Conservation (phyloP, 768 basidiomycete species). For the Lactarius pseudohatsudake region DNA sequence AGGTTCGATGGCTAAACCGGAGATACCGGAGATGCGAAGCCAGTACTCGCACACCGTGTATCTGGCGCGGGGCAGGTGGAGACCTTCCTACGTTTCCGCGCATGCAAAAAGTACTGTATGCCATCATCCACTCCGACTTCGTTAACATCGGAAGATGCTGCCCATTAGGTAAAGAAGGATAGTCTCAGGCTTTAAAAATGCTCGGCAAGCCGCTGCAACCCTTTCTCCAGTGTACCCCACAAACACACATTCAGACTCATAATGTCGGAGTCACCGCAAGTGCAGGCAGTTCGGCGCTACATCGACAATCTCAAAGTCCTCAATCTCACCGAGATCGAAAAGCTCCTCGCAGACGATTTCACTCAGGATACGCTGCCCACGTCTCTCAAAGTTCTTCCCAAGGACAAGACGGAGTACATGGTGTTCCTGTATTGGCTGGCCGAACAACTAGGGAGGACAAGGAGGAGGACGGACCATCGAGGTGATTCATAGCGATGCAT, state of each 20-base stretch:
- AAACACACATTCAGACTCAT: not conserved
- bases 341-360: slow-evolving; percentile 16
- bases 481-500: not conserved
- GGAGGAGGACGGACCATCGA: slow-evolving; percentile 4
- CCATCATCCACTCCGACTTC: no score
- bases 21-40: no score
- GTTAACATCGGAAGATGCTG: no score
- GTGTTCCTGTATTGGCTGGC: not conserved
- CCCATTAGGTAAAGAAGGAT: not conserved
- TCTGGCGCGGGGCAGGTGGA: no score
- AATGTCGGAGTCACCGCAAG: not conserved
- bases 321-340: not conserved
- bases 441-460: slow-evolving; percentile 6
- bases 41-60: no score
- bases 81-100: no score
- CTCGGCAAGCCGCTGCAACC: not conserved
- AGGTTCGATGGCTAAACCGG: no score
- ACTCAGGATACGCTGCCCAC: slow-evolving; percentile 1
- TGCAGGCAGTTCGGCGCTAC: slow-evolving; percentile 12
- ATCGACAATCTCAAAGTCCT: slow-evolving; percentile 6
- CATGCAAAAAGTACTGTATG: no score
- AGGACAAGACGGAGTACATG: slow-evolving; percentile 15
- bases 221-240: not conserved
- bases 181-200: not conserved
- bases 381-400: not conserved